phyloP scores from a whole-genome alignment of 805 yeast species.

The Ogataea neopini region DNA sequence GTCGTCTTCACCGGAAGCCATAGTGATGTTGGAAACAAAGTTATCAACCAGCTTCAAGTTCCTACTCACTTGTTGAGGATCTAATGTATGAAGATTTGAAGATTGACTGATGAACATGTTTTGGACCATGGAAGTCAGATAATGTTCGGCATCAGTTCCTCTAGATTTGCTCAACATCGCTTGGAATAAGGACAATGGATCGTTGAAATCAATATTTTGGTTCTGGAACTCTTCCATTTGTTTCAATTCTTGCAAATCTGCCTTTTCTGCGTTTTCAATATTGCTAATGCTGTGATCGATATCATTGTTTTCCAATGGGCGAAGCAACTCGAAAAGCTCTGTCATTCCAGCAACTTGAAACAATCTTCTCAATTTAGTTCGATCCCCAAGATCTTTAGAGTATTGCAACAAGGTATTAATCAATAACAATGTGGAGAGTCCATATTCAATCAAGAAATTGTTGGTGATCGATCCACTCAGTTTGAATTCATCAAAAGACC shows the following conservation, averaged over 20 bases:
- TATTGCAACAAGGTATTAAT: constrained; percentile 50
- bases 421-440: constrained; percentile 50
- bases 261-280: constrained; percentile 40
- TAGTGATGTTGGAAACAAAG: constrained; percentile 53
- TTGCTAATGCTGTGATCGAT: constrained; percentile 45
- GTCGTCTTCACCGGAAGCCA: constrained; percentile 55
- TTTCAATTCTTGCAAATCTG: constrained; percentile 44
- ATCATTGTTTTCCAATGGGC: constrained; percentile 42
- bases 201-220: constrained; percentile 57
- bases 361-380: constrained; percentile 50
- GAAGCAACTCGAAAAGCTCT: constrained; percentile 38
- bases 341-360: constrained; percentile 44
- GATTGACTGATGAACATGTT: constrained; percentile 55
- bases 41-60: constrained; percentile 58
- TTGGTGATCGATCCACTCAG: constrained; percentile 57
- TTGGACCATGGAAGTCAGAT: constrained; percentile 63
- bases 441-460: constrained; percentile 56
- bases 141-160: constrained; percentile 59
- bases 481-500: constrained; percentile 83
- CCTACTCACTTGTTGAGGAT: constrained; percentile 43
- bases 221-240: constrained; percentile 38
- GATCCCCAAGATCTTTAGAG: constrained; percentile 34
- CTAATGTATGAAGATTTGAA: constrained; percentile 48
- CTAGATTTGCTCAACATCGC: constrained; percentile 59
- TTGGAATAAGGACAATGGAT: constrained; percentile 68